phyloP scores from a whole-genome alignment of 768 basidiomycete species.

The Chlorophyllum brunneum region DNA sequence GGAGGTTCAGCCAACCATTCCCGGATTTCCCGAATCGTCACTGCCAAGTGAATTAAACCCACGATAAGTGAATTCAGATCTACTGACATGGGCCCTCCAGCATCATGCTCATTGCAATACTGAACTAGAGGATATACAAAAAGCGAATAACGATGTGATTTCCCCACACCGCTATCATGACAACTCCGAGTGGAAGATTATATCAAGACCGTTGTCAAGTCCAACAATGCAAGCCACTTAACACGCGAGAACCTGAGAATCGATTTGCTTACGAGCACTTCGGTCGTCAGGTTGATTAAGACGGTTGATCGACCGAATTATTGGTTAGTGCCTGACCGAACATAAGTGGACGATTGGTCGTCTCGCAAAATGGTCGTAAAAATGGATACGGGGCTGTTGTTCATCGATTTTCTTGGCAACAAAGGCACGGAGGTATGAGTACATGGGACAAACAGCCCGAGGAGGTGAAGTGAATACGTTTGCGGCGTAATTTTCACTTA shows the following conservation, averaged over 20 bases:
- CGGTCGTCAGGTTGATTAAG: conserved; percentile 5
- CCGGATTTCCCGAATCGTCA: background rate
- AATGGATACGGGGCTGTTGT: background rate
- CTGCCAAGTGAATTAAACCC: background rate
- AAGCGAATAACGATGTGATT: background rate
- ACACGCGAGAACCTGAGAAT: background rate
- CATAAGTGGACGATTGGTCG: too few relatives aligned
- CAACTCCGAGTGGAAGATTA: too few relatives aligned
- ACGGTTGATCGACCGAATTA: background rate
- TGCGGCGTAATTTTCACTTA: too few relatives aligned
- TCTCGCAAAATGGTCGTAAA: too few relatives aligned
- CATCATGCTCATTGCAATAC: too few relatives aligned
- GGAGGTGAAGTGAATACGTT: too few relatives aligned
- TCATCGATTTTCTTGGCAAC: too few relatives aligned
- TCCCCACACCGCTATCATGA: background rate
- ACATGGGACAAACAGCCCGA: background rate
- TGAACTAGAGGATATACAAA: background rate
- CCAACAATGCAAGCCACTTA: background rate
- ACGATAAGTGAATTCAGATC: too few relatives aligned
- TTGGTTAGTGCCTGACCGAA: background rate
- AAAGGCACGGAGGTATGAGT: too few relatives aligned
- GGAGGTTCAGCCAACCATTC: conserved; percentile 10
- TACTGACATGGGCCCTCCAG: too few relatives aligned
- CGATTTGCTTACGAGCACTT: background rate
- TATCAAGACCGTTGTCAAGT: conserved; percentile 9